These are phyloP conservation scores for Phytomonas sp. DNA, from an alignment of 208 protist species.

Conservation along the genomic window DNA sequence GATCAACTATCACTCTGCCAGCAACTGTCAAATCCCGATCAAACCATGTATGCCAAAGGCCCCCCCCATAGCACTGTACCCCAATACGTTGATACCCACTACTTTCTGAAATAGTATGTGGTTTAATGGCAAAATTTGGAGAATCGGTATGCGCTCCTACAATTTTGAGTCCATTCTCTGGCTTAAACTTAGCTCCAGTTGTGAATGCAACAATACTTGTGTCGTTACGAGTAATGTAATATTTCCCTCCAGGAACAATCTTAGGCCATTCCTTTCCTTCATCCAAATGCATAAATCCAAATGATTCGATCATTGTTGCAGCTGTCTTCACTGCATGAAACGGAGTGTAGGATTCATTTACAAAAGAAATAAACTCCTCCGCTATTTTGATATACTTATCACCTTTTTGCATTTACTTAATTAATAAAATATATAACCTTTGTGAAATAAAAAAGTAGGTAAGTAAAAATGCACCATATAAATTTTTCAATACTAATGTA, in stretches of 20 bases:
- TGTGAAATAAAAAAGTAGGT: slow-evolving; percentile 3
- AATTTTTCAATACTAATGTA: not conserved
- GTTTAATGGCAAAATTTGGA: slow-evolving; percentile 87
- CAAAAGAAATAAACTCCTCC: slow-evolving; percentile 56
- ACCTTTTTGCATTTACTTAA: slow-evolving; percentile 12
- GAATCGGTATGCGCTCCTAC: slow-evolving; percentile 97
- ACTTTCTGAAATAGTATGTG: slow-evolving; percentile 31
- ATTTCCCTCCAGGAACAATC: slow-evolving; percentile 80
- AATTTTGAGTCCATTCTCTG: slow-evolving; percentile 89
- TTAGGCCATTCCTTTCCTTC: slow-evolving; percentile 52
- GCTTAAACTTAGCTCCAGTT: slow-evolving; percentile 88
- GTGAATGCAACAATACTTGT: slow-evolving; percentile 94
- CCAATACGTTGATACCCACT: slow-evolving; percentile 43
- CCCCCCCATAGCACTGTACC: slow-evolving; percentile 84
- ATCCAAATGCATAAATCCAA: slow-evolving; percentile 50
- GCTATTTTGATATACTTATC: slow-evolving; percentile 23
- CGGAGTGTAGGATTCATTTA: slow-evolving; percentile 59
- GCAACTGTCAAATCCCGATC: slow-evolving; percentile 85
- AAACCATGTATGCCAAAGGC: slow-evolving; percentile 89
- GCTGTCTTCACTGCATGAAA: slow-evolving; percentile 71
- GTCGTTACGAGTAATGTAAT: slow-evolving; percentile 96
- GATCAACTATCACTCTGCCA: slow-evolving; percentile 60
- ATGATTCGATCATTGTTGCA: slow-evolving; percentile 26
- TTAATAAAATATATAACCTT: slow-evolving; percentile 5
- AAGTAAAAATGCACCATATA: not conserved